Percentiles rank a stretch among this genome's conserved stretches.
phyloP scores from a whole-genome alignment of 2,329 filamentous ascomycete species.

The Macrophomina pseudophaseolina region DNA sequence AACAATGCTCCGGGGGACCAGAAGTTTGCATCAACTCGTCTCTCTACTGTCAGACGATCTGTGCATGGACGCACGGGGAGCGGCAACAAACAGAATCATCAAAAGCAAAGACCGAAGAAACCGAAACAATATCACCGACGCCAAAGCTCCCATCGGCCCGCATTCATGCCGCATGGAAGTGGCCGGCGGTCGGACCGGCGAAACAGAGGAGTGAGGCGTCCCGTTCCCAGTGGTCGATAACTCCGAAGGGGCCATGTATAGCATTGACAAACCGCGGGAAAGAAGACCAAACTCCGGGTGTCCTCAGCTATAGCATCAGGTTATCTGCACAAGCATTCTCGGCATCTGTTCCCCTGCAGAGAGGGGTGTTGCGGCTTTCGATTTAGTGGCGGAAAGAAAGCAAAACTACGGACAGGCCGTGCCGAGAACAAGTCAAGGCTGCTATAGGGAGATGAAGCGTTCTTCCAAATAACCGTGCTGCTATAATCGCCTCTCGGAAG shows the following conservation, averaged over 20 bases:
- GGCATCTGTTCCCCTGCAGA: neutral
- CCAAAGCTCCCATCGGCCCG: neutral
- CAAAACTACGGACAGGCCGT: too few relatives aligned
- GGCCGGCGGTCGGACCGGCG: neutral
- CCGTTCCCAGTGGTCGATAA: neutral
- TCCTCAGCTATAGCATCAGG: neutral
- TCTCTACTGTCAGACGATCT: too few relatives aligned
- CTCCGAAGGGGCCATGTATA: slow-evolving; percentile 9
- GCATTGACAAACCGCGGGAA: neutral
- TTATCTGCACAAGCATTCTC: neutral
- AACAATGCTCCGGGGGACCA: too few relatives aligned
- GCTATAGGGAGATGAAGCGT: too few relatives aligned
- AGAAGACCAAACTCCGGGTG: neutral
- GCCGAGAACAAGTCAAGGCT: too few relatives aligned
- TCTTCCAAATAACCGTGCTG: too few relatives aligned
- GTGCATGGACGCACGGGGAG: neutral
- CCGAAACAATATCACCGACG: neutral
- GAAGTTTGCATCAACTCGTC: too few relatives aligned
- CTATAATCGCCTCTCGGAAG: too few relatives aligned
- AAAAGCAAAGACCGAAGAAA: neutral
- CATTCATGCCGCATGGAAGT: neutral
- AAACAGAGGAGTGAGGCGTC: neutral
- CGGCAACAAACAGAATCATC: neutral
- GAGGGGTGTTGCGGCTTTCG: too few relatives aligned
- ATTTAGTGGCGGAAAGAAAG: too few relatives aligned